A percentile compares a stretch with the other conserved stretches of the same genome.
Conservation (phyloP, 495 filamentous ascomycete species). For the Aspergillus avenaceus region DNA sequence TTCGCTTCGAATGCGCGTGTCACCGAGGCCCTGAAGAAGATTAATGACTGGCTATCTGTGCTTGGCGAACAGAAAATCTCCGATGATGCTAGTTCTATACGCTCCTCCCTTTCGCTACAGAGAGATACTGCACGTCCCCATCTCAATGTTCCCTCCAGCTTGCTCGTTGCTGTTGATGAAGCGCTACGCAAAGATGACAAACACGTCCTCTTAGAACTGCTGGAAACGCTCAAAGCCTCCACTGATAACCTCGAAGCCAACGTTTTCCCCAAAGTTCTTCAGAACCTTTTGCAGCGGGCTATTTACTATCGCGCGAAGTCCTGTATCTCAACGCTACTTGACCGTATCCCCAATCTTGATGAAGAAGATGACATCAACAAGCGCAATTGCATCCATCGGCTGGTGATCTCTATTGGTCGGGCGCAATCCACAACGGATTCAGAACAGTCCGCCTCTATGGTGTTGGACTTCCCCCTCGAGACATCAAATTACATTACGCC, state of each 20-base stretch:
- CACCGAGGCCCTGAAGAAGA: constrained; percentile 60
- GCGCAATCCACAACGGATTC: constrained; percentile 59
- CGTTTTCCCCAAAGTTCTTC: constrained; percentile 57
- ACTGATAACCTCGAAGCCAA: constrained; percentile 42
- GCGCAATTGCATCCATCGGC: constrained; percentile 86
- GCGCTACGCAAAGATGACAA: constrained; percentile 74
- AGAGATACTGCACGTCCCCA: constrained; percentile 65
- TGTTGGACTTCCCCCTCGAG: constrained; percentile 49
- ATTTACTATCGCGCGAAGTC: constrained; percentile 66
- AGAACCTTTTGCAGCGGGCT: constrained; percentile 78
- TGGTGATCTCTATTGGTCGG: constrained; percentile 85
- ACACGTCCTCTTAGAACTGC: constrained; percentile 50
- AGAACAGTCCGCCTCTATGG: constrained; percentile 36
- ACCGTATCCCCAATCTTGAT: constrained; percentile 63
- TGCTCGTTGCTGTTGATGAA: constrained; percentile 71
- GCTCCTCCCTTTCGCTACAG: constrained; percentile 67
- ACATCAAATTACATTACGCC: constrained; percentile 70
- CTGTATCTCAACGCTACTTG: constrained; percentile 67
- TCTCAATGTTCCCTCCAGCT: constrained; percentile 60
- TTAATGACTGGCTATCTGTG: constrained; percentile 88
- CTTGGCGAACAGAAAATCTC: constrained; percentile 65
- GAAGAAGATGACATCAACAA: constrained; percentile 90
- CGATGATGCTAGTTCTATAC: constrained; percentile 68
- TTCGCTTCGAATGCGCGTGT: constrained; percentile 77
- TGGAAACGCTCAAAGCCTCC: constrained; percentile 53